A percentile compares a stretch with the other conserved stretches of the same genome.
These are phyloP conservation scores for Xylariaceae sp. DNA, from an alignment of 2,329 filamentous ascomycete genomes.

Conservation along the genomic window DNA sequence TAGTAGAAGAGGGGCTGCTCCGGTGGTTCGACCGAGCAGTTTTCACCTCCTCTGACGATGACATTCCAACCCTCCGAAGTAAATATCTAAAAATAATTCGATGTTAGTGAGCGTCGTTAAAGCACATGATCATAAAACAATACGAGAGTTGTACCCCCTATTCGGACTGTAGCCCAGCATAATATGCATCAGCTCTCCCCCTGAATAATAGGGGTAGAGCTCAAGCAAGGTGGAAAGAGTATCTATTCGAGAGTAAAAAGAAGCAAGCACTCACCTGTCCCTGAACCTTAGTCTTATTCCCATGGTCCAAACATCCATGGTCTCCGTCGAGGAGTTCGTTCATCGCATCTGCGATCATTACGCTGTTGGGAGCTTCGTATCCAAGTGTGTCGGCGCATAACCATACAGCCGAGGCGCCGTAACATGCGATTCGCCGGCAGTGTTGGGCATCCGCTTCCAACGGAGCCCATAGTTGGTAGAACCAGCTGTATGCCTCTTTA, in stretches of 20 bases:
- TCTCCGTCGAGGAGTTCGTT: constrained; percentile 15
- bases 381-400: constrained; percentile 15
- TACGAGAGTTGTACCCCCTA: neutral
- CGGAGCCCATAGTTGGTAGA: constrained; percentile 13
- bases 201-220: neutral
- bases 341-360: constrained; percentile 16
- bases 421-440: constrained; percentile 12
- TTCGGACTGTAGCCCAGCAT: neutral
- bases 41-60: constrained; percentile 17
- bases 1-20: constrained; percentile 17
- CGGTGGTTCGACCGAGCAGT: constrained; percentile 8
- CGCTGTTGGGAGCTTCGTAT: constrained; percentile 9
- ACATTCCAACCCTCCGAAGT: constrained; percentile 11
- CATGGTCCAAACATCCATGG: constrained; percentile 13
- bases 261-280: constrained; percentile 9
- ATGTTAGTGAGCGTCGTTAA: constrained; percentile 1
- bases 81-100: constrained; percentile 4
- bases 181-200: too few species aligned
- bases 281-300: constrained; percentile 12
- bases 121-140: neutral
- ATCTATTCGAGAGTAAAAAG: neutral
- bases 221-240: neutral
- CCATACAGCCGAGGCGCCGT: constrained; percentile 13
- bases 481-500: constrained; percentile 16
- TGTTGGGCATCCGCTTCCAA: constrained; percentile 15